Percentiles rank a stretch among this genome's conserved stretches.
Evolutionary conservation across 257 asterid genomes (phyloP).

Genomic region (Scutellaria minor): DNA sequence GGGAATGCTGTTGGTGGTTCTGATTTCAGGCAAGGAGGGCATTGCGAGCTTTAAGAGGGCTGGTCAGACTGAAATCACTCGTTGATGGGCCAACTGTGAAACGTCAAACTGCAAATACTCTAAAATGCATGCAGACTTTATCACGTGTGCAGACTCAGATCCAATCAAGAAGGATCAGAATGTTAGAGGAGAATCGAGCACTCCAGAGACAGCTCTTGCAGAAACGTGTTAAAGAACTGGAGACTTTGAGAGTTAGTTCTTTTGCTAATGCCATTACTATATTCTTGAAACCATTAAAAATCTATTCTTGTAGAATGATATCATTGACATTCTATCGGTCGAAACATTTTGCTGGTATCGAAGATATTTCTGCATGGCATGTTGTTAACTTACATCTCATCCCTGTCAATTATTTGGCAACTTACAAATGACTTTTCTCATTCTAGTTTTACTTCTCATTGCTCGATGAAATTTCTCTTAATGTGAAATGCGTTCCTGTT

Average conservation of each 20-base stretch:
- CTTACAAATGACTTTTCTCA: background rate
- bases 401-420: background rate
- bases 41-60: conserved; percentile 84
- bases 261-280: conserved; percentile 29
- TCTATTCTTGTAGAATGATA: conserved; percentile 8
- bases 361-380: background rate
- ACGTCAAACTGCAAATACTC: conserved; percentile 85
- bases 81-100: conserved; percentile 80
- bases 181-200: conserved; percentile 88
- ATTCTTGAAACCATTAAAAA: conserved; percentile 17
- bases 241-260: conserved; percentile 70
- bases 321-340: background rate
- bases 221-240: conserved; percentile 86
- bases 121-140: conserved; percentile 84
- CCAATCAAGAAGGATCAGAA: conserved; percentile 74
- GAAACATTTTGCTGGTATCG: background rate
- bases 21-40: conserved; percentile 88
- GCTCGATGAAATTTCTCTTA: conserved; percentile 12
- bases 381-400: background rate
- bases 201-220: conserved; percentile 89
- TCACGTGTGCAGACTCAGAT: conserved; percentile 93
- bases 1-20: background rate
- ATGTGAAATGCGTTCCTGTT: conserved; percentile 14
- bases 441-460: background rate
- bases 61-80: conserved; percentile 83